These are phyloP conservation scores for Phytopythium oedochilum DNA, from an alignment of 352 stramenopile genomes.

Conservation along the genomic window DNA sequence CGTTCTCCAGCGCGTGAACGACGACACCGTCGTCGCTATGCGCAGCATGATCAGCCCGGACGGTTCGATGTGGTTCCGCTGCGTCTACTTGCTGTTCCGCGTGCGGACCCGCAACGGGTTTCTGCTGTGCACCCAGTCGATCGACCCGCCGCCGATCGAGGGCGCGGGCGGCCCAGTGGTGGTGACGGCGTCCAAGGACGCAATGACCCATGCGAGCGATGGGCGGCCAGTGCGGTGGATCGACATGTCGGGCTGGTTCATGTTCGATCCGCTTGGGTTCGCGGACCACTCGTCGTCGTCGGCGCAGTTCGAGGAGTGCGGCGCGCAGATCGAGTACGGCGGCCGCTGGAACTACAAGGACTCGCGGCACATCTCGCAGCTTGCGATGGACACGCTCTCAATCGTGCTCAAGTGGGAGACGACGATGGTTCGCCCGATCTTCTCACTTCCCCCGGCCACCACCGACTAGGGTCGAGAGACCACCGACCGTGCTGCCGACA, in stretches of 20 bases:
- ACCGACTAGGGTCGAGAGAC: slow-evolving; percentile 1
- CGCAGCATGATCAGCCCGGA: slow-evolving; percentile 44
- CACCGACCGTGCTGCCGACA: no score
- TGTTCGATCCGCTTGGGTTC: slow-evolving; percentile 49
- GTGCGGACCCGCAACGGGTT: slow-evolving; percentile 61
- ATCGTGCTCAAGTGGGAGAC: slow-evolving; percentile 59
- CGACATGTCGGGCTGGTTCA: slow-evolving; percentile 63
- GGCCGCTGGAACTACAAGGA: slow-evolving; percentile 61
- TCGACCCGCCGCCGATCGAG: slow-evolving; percentile 28
- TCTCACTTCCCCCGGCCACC: slow-evolving; percentile 33
- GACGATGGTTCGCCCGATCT: slow-evolving; percentile 55
- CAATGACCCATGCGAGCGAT: slow-evolving; percentile 9
- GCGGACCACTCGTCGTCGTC: slow-evolving; percentile 12
- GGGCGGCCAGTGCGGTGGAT: slow-evolving; percentile 58
- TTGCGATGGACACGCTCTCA: slow-evolving; percentile 69
- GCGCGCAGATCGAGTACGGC: slow-evolving; percentile 61
- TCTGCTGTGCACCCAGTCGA: slow-evolving; percentile 55
- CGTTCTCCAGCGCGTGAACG: slow-evolving; percentile 65
- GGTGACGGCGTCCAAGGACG: slow-evolving; percentile 7
- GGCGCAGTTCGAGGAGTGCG: slow-evolving; percentile 26
- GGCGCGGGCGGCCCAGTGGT: background rate
- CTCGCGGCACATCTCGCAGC: slow-evolving; percentile 27
- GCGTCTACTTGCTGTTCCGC: slow-evolving; percentile 68
- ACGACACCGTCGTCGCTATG: slow-evolving; percentile 66
- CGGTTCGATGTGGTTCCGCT: slow-evolving; percentile 45